A percentile compares a stretch with the other conserved stretches of the same genome.
These are phyloP conservation scores for Dioscorea zingiberensis DNA, from an alignment of 106 monocot species.

Conservation along the genomic window DNA sequence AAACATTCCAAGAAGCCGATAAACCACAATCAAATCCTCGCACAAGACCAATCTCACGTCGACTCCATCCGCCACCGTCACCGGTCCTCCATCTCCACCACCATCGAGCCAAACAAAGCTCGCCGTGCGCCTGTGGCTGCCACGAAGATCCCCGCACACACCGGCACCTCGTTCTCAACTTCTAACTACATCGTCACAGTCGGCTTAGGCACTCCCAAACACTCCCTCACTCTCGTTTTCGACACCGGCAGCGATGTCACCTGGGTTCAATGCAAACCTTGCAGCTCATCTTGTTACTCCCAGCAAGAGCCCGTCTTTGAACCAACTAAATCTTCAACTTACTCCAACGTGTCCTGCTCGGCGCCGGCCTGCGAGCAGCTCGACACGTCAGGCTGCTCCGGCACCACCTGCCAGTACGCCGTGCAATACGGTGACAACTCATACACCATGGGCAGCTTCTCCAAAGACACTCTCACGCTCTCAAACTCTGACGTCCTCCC, in stretches of 20 bases:
- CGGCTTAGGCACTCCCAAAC: constrained; percentile 30
- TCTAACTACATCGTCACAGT: constrained; percentile 7
- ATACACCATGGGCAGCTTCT: constrained; percentile 2
- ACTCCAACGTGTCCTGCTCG: constrained; percentile 25
- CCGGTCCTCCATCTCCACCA: background rate
- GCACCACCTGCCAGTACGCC: constrained; percentile 8
- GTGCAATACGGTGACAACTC: constrained; percentile 26
- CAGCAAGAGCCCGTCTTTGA: constrained; percentile 25
- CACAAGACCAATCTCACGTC: constrained; percentile 21
- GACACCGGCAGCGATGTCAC: constrained; percentile 11
- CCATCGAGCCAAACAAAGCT: background rate
- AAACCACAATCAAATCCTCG: constrained; percentile 23
- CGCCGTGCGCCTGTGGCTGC: background rate
- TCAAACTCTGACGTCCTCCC: constrained; percentile 9
- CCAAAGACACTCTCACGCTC: constrained; percentile 17
- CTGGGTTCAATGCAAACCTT: constrained; percentile 39
- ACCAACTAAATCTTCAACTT: constrained; percentile 23
- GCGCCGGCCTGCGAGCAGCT: constrained; percentile 15
- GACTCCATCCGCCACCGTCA: constrained; percentile 13
- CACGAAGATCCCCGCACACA: background rate
- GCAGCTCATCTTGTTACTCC: constrained; percentile 9
- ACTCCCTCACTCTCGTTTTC: constrained; percentile 11
- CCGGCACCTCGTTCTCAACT: background rate
- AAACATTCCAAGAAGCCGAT: background rate
- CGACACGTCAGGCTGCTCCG: background rate